These are phyloP conservation scores for Colletotrichum noveboracense DNA, from an alignment of 2,329 filamentous ascomycete species.

Conservation along the genomic window DNA sequence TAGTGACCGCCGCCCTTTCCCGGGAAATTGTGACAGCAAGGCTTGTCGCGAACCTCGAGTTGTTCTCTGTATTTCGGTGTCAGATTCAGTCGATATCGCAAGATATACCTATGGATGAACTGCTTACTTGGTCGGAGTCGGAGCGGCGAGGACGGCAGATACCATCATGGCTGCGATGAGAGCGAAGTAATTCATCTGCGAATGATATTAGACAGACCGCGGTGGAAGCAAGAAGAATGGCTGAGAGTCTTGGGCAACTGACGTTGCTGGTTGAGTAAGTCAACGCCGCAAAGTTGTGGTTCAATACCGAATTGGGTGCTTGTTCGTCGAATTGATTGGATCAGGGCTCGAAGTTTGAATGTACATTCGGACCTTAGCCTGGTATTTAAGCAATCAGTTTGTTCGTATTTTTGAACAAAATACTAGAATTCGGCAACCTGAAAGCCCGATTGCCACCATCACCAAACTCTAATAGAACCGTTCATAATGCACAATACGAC, in stretches of 20 bases:
- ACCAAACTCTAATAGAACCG: neutral
- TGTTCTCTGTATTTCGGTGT: neutral
- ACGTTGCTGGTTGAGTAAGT: neutral
- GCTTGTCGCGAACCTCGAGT: neutral
- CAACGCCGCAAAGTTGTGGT: neutral
- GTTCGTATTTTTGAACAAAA: rapidly evolving
- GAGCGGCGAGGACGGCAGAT: neutral
- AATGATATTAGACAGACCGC: neutral
- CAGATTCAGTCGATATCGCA: neutral
- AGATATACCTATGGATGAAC: rapidly evolving
- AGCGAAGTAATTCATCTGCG: neutral
- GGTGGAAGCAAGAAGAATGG: neutral
- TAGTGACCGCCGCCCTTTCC: neutral
- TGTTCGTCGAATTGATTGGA: neutral
- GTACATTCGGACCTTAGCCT: neutral
- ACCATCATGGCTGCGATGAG: neutral
- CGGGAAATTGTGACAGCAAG: neutral
- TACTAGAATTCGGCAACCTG: rapidly evolving
- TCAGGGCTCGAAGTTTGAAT: neutral
- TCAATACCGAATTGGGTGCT: neutral
- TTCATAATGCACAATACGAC: neutral
- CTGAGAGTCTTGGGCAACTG: neutral
- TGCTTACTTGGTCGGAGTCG: neutral
- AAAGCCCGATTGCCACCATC: neutral
- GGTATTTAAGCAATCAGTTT: neutral